Base-by-base conservation (phyloP, 2,329 filamentous ascomycete genomes). In the Colletotrichum lupini region DNA sequence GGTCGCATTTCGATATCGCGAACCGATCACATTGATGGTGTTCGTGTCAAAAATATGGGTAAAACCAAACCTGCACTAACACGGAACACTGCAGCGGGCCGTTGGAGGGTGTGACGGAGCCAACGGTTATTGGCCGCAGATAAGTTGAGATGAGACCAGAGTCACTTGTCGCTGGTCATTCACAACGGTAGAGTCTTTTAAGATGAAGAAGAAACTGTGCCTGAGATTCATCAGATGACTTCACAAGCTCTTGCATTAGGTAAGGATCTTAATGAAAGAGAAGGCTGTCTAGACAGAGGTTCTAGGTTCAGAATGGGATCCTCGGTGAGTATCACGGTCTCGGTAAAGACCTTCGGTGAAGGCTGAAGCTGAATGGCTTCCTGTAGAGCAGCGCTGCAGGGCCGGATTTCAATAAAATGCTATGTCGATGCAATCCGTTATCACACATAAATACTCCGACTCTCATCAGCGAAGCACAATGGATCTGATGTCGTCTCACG, bases 101-200 rank as follows among this genome's bases (percentile, higher is more conserved):
- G 70, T 55, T 28, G 2, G 52, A 46, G 67, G 70, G 70, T 73
- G 70, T 60, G 28, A 60, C 55, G 66, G 60, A 52, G 58, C 42
- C 6, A 32, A 30, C 11, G n/a, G 59, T 55, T 3, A 70, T 65
- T 73, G 70, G 70, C 32, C 26, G 59, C 52, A 56, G 57, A 62
- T 62, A 24, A 61, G 63, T 49, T 46, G 46, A 60, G 55, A 56
- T 60, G 67, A 70, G 67, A 70, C 70, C 46, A 16, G 14, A 16
- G 70, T 73, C 70, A 73, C 14, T 68, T 42, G 70, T 46, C n/a
- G 24, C 59, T 26, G 46, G 60, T 69, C 59, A 64, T 35, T 24
- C 22, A 24, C 6, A 14, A 32, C 49, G 58, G 35, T 16, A 12
- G 16, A n/a, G 49, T 24, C 53, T 16, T 14, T 28, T 28, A 22